Conservation (phyloP, 1,139 yeast species). For the Magnusiomyces magnusii region DNA sequence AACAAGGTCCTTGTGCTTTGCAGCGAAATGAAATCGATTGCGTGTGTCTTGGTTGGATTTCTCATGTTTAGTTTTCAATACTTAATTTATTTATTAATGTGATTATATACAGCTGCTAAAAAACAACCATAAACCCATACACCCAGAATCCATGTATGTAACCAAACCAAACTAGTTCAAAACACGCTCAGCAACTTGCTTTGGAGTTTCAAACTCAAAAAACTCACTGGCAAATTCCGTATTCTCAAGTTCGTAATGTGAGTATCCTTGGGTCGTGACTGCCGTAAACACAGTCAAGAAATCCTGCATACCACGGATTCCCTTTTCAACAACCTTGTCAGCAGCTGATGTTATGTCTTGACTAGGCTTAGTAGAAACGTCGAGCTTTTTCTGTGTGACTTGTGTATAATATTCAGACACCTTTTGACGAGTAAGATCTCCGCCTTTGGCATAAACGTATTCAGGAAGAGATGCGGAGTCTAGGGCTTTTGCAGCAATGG, state of each 20-base stretch:
- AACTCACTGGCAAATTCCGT: neutral
- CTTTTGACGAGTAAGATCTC: constrained; percentile 36
- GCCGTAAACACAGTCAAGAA: constrained; percentile 5
- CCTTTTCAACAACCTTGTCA: constrained; percentile 7
- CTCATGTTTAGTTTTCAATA: too few species aligned
- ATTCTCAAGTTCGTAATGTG: neutral
- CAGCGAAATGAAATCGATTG: too few species aligned
- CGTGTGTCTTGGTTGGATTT: too few species aligned
- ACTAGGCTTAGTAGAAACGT: constrained; percentile 17
- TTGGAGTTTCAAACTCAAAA: neutral
- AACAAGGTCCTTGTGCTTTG: too few species aligned
- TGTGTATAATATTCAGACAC: constrained; percentile 39
- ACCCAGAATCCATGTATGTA: too few species aligned
- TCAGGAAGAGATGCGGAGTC: constrained; percentile 38
- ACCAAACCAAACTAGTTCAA: neutral
- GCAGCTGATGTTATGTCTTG: constrained; percentile 8
- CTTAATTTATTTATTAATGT: too few species aligned
- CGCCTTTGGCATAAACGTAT: constrained; percentile 40
- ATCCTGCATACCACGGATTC: constrained; percentile 9
- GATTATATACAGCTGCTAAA: too few species aligned
- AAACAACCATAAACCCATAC: too few species aligned
- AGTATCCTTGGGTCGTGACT: neutral
- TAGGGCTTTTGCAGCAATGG: constrained; percentile 40
- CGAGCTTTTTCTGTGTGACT: constrained; percentile 36
- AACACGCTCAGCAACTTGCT: neutral